A percentile compares a stretch with the other conserved stretches of the same genome.
Evolutionary conservation across 2,329 filamentous ascomycete genomes (phyloP).

Genomic region (Fusarium subtropicale): DNA sequence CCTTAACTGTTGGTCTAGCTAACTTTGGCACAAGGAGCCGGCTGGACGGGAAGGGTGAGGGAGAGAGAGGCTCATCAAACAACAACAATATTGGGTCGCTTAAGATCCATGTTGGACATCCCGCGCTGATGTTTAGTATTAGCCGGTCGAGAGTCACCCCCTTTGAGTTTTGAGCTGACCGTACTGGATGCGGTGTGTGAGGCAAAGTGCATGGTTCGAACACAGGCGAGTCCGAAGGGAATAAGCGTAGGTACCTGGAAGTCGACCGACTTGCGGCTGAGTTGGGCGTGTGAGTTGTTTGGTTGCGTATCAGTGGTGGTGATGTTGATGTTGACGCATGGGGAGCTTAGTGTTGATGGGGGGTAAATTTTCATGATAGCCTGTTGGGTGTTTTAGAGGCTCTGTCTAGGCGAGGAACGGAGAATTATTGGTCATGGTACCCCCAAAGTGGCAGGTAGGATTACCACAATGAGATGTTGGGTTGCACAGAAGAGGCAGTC

Average conservation of each 20-base stretch:
- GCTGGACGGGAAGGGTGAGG: conserved; percentile 32
- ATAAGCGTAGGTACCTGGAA: conserved; percentile 7
- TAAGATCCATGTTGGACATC: conserved; percentile 27
- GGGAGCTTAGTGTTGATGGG: conserved; percentile 26
- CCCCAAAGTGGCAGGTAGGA: conserved; percentile 42
- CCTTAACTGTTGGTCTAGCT: conserved; percentile 4
- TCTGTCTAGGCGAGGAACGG: conserved; percentile 18
- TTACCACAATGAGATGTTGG: neutral
- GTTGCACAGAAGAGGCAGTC: conserved; percentile 4
- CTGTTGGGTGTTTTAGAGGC: neutral
- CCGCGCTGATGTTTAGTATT: conserved; percentile 19
- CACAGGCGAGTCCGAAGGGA: neutral
- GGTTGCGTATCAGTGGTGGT: conserved; percentile 11
- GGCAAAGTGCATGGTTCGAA: conserved; percentile 33
- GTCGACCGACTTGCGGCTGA: conserved; percentile 2
- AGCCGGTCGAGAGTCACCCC: conserved; percentile 21
- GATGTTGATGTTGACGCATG: conserved; percentile 1
- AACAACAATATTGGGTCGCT: conserved; percentile 15
- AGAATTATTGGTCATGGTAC: conserved; percentile 22
- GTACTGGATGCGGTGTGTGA: conserved; percentile 12
- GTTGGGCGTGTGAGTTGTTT: conserved; percentile 7
- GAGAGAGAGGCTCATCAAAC: conserved; percentile 3
- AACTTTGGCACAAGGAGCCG: conserved; percentile 17
- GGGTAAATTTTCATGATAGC: neutral
- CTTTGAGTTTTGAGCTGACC: conserved; percentile 16